phyloP scores from a whole-genome alignment of 805 yeast genomes.

The Brettanomyces custersianus region DNA sequence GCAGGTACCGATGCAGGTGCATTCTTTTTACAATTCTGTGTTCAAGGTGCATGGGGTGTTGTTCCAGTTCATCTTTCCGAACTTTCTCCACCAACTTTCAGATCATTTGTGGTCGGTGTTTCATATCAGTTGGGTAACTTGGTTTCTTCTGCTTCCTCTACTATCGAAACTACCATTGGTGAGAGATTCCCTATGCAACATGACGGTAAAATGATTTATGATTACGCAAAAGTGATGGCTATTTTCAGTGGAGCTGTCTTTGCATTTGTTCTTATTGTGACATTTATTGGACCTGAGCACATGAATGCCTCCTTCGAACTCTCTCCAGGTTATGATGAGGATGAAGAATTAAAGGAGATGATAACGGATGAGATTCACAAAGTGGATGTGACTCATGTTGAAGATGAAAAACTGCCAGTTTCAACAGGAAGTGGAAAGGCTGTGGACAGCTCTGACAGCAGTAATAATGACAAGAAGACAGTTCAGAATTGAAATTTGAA shows the following conservation, averaged over 20 bases:
- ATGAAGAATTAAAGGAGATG: slow-evolving; percentile 6
- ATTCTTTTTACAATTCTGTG: slow-evolving; percentile 52
- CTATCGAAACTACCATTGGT: slow-evolving; percentile 61
- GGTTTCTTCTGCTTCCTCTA: slow-evolving; percentile 57
- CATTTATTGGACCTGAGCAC: slow-evolving; percentile 56
- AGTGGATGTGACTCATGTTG: slow-evolving; percentile 1
- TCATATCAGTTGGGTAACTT: slow-evolving; percentile 64
- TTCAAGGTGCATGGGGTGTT: slow-evolving; percentile 67
- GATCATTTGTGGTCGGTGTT: slow-evolving; percentile 54
- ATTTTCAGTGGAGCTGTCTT: slow-evolving; percentile 59
- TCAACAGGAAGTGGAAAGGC: background rate
- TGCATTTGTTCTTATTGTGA: slow-evolving; percentile 38
- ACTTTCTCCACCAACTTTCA: slow-evolving; percentile 52
- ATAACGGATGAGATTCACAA: slow-evolving; percentile 3
- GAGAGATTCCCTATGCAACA: slow-evolving; percentile 37
- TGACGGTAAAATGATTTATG: slow-evolving; percentile 26
- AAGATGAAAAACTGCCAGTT: background rate
- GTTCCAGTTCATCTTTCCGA: slow-evolving; percentile 55
- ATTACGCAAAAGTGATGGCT: slow-evolving; percentile 57
- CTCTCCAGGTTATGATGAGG: slow-evolving; percentile 13
- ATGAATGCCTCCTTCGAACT: slow-evolving; percentile 19
- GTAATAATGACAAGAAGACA: background rate
- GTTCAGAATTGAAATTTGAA: too few species aligned
- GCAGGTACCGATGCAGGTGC: slow-evolving; percentile 49
- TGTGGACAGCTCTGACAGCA: background rate